Percentiles rank a stretch among this genome's conserved stretches.
phyloP scores from a whole-genome alignment of 305 asterid species.

The Coffea humblotiana region DNA sequence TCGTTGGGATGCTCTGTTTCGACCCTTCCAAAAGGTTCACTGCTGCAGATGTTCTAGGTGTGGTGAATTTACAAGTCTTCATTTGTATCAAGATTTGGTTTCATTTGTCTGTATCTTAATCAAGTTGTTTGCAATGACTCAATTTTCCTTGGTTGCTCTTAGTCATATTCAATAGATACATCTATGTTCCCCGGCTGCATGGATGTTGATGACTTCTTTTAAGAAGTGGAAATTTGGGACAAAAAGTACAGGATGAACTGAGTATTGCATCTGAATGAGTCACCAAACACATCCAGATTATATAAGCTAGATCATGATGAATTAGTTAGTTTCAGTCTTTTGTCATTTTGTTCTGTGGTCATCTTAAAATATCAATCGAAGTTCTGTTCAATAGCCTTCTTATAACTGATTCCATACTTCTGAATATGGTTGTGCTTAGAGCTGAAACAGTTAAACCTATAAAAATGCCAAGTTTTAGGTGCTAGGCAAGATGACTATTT shows the following conservation, averaged over 20 bases:
- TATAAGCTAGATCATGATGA: neutral
- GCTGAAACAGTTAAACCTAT: neutral
- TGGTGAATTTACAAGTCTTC: constrained; percentile 10
- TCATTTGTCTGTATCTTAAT: too few species aligned
- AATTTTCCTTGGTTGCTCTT: neutral
- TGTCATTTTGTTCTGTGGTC: neutral
- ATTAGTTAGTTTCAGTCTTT: neutral
- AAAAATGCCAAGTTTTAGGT: neutral
- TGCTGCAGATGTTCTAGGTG: constrained; percentile 57
- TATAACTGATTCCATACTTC: neutral
- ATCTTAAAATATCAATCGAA: neutral
- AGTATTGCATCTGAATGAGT: neutral
- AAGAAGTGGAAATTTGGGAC: neutral
- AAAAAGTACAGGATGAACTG: too few species aligned
- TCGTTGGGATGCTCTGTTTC: constrained; percentile 45
- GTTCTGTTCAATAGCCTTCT: neutral
- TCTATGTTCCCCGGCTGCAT: neutral
- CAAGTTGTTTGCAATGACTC: neutral
- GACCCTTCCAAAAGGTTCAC: constrained; percentile 51
- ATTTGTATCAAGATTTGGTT: neutral
- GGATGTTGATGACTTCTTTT: neutral
- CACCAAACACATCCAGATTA: neutral
- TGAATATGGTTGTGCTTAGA: constrained; percentile 3
- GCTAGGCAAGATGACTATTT: constrained; percentile 3
- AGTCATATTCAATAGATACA: neutral